A percentile compares a stretch with the other conserved stretches of the same genome.
These are phyloP conservation scores for Hansenula lynferdii DNA, from an alignment of 1,139 yeast species.

Conservation along the genomic window DNA sequence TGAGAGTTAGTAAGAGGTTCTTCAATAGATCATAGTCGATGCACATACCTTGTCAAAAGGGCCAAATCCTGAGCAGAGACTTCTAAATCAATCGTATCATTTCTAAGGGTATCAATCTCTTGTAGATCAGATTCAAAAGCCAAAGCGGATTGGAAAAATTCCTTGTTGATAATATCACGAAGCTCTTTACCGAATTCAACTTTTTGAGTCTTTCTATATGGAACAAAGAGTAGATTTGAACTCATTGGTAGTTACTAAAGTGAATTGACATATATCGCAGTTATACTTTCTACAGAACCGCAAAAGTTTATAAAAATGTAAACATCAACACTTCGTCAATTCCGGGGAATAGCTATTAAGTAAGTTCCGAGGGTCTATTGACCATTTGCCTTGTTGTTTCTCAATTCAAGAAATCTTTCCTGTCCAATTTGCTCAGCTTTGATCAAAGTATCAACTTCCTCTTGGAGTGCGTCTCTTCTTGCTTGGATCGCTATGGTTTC, in stretches of 20 bases:
- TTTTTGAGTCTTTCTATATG: conserved; percentile 46
- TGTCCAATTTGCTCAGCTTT: conserved; percentile 35
- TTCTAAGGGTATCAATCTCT: conserved; percentile 35
- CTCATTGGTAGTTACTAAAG: no score
- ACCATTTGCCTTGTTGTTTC: no score
- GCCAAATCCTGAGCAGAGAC: conserved; percentile 24
- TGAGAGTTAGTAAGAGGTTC: neutral
- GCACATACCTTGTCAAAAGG: conserved; percentile 19
- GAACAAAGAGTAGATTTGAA: conserved; percentile 43
- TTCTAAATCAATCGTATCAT: conserved; percentile 26
- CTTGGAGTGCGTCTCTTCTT: conserved; percentile 32
- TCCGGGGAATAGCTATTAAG: no score
- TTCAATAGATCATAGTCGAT: neutral
- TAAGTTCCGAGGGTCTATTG: no score
- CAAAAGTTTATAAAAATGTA: neutral
- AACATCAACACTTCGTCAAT: no score
- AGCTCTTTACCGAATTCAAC: conserved; percentile 44
- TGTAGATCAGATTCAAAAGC: conserved; percentile 50
- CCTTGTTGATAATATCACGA: conserved; percentile 45
- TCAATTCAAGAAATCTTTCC: conserved; percentile 27
- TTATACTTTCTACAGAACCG: neutral
- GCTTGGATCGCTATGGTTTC: conserved; percentile 31
- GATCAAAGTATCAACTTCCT: conserved; percentile 34
- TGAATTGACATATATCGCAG: no score
- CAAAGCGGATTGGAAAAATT: conserved; percentile 63